These are phyloP conservation scores for Euclidium syriacum DNA, from an alignment of 345 rosid species.

Conservation along the genomic window DNA sequence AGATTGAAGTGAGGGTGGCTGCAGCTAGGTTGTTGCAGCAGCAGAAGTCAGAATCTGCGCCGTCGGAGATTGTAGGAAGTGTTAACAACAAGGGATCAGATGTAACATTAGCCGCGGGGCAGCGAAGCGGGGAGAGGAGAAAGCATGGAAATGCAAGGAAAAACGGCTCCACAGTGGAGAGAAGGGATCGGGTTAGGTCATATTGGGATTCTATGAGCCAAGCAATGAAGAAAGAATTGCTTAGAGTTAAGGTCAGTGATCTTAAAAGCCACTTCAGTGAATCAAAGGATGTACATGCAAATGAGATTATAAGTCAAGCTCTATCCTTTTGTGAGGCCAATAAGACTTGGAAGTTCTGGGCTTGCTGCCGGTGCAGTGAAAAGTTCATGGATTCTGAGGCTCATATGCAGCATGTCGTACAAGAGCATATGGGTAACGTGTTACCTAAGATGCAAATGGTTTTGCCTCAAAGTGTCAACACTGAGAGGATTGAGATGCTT, in stretches of 20 bases:
- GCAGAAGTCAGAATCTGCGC: slow-evolving; percentile 61
- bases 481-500: slow-evolving; percentile 71
- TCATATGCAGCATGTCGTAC: slow-evolving; percentile 77
- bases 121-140: slow-evolving; percentile 67
- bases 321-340: slow-evolving; percentile 48
- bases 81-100: slow-evolving; percentile 46
- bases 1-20: slow-evolving; percentile 93
- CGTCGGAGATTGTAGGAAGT: slow-evolving; percentile 35
- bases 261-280: slow-evolving; percentile 54
- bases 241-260: slow-evolving; percentile 55
- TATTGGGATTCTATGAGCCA: slow-evolving; percentile 69
- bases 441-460: slow-evolving; percentile 65
- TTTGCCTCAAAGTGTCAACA: slow-evolving; percentile 67
- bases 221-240: slow-evolving; percentile 56
- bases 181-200: slow-evolving; percentile 54
- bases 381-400: slow-evolving; percentile 58
- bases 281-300: slow-evolving; percentile 53
- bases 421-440: slow-evolving; percentile 71
- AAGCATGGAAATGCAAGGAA: slow-evolving; percentile 55
- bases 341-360: slow-evolving; percentile 80
- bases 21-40: slow-evolving; percentile 83
- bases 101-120: slow-evolving; percentile 39
- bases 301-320: slow-evolving; percentile 59
- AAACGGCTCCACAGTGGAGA: slow-evolving; percentile 48
- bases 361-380: slow-evolving; percentile 59